A percentile compares a stretch with the other conserved stretches of the same genome.
These are phyloP conservation scores for Ulota crispa DNA, from an alignment of 225 moss, liverwort and hornwort genomes.

Conservation along the genomic window DNA sequence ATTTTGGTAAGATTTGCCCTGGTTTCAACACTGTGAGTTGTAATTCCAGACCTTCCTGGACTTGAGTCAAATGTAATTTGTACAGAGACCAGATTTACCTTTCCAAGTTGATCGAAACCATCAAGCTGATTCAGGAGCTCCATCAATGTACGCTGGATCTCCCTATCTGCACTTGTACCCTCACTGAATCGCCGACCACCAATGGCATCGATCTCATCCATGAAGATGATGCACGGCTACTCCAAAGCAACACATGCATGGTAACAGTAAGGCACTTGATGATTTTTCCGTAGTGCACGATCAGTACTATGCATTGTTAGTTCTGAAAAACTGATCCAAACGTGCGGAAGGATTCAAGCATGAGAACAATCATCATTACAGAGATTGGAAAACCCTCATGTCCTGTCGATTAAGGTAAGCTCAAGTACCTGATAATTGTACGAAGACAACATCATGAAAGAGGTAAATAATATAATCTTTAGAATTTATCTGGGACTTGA, in stretches of 20 bases:
- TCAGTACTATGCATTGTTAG: neutral
- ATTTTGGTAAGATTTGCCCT: neutral
- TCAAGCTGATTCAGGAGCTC: slow-evolving; percentile 76
- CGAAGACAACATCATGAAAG: neutral
- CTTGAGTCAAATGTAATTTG: neutral
- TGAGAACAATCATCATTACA: neutral
- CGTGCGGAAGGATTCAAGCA: slow-evolving; percentile 12
- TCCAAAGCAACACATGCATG: slow-evolving; percentile 5
- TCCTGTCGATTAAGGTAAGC: neutral
- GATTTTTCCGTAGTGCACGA: neutral
- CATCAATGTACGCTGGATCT: slow-evolving; percentile 64
- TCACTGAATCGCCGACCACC: slow-evolving; percentile 70
- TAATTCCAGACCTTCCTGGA: neutral
- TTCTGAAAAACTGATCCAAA: slow-evolving; percentile 19
- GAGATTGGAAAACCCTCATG: neutral
- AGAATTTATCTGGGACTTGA: neutral
- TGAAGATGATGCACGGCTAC: slow-evolving; percentile 79
- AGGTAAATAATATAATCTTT: neutral
- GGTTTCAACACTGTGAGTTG: neutral
- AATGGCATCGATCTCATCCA: slow-evolving; percentile 81
- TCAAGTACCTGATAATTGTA: neutral
- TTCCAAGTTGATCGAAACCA: slow-evolving; percentile 77
- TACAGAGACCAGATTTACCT: slow-evolving; percentile 32
- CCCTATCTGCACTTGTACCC: slow-evolving; percentile 73
- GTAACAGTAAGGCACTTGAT: slow-evolving; percentile 7